Base-by-base conservation (phyloP, 768 basidiomycete species). In the Coprinopsis strossmayeri region DNA sequence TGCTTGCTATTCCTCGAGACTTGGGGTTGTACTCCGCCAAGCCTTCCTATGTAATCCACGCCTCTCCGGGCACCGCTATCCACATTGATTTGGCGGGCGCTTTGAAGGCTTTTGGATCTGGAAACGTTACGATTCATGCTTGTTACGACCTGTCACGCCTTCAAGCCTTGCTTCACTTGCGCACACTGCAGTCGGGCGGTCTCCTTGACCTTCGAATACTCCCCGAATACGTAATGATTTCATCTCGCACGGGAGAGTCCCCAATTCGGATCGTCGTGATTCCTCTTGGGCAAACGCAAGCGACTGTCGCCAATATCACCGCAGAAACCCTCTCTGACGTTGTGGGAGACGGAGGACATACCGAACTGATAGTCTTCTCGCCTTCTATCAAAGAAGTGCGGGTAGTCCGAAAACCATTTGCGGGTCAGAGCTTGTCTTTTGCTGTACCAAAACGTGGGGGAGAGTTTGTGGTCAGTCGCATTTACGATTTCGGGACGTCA, bases 371-470 rank as follows among this genome's bases (percentile, higher is more conserved):
- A 9, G 11, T 42, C 23, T 21, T 21, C 18, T 21, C 40, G 4
- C 21, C 21, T 3, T 21, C 5, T 9, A 20, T 17, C 9, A 9
- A 12, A 10, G 40, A 42, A 5, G 23, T 24, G 5, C 23, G 40
- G 10, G 20, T 15, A 9, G 5, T 24, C 27, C 21, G 20, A 20
- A 5, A 10, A 42, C 37, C 34, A 20, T 25, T 47, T 15, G 12
- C 1, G 26, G 28, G 7, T 18, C 30, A n/a, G 23, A 27, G 21
- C 23, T 34, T 7, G 18, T 9, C 56, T 13, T 55, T 70, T 47
- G 43, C 55, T 28, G 55, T 61, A 55, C 28, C 50, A 57, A 28
- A 46, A 47, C 2, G 23, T 24, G 65, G 66, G 24, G 64, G 64
- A 28, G 49, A 52, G 17, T 58, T 60, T 41, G 45, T 48, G 5